Evolutionary conservation across 257 asterid species (phyloP), one percentile per base, ranked within the genome.

Genomic region (Solanum habrochaites): DNA sequence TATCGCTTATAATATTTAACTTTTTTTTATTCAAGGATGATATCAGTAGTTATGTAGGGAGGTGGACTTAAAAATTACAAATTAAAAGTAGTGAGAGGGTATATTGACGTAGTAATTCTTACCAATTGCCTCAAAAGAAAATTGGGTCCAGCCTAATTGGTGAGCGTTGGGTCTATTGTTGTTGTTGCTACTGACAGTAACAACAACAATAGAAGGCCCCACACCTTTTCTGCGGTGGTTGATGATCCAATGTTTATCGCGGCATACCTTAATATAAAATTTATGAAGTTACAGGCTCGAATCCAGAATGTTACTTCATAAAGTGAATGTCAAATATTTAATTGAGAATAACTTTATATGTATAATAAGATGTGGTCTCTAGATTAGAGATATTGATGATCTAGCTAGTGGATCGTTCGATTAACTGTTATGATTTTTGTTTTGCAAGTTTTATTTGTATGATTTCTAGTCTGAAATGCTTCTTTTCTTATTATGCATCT

Each of bases 241-340:
- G n/a, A 52, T 16, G 0, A 16, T 18, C 0, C n/a, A 0, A 52
- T 18, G 1, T 18, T 52, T 52, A 52, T n/a, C n/a, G 2, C 18
- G 64, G n/a, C 64, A 56, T 56, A 56, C 64, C 62, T 56, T 11
- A 56, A 56, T 56, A 18, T 11, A n/a, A 56, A 56, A 10, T n/a
- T 56, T 56, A 56, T 23, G 62, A 56, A 56, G n/a, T 1, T 56
- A 56, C 62, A 7, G n/a, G 62, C 62, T n/a, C 62, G 11, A 56
- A 56, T 56, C n/a, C 62, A 6, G 10, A 56, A 56, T 56, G 62
- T 56, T 56, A n/a, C 62, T 56, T n/a, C 62, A 56, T 18, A 56
- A 7, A 18, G n/a, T 56, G 62, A 56, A 56, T 56, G 11, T n/a
- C 11, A 56, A 18, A 7, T 56, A 56, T 10, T 56, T 56, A 56